These are phyloP conservation scores for Mucor indicus DNA, from an alignment of 371 early-diverging fungal species.

Conservation along the genomic window DNA sequence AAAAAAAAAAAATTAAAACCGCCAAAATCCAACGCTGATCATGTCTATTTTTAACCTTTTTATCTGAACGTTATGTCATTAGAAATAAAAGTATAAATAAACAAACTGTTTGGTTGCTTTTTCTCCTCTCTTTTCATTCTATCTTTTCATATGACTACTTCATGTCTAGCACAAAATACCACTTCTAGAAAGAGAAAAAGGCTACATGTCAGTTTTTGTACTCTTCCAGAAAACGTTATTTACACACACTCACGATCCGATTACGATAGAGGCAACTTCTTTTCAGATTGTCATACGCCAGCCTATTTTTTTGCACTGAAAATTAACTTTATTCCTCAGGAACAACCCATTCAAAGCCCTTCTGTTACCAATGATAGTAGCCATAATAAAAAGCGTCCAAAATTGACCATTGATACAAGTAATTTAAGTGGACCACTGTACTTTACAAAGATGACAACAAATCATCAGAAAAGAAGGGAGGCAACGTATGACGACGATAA, in stretches of 20 bases:
- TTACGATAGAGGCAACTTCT: conserved; percentile 42
- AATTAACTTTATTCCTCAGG: neutral
- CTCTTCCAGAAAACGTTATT: conserved; percentile 28
- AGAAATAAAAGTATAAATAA: neutral
- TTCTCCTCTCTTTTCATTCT: neutral
- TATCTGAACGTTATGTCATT: neutral
- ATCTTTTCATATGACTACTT: neutral
- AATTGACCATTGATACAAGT: conserved; percentile 39
- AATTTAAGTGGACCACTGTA: conserved; percentile 40
- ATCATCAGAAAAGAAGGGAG: conserved; percentile 25
- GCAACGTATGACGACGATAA: conserved; percentile 5
- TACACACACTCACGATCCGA: conserved; percentile 44
- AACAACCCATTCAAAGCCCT: neutral
- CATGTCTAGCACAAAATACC: conserved; percentile 9
- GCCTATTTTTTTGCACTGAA: conserved; percentile 7
- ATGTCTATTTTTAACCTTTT: neutral
- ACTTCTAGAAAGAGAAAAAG: conserved; percentile 20
- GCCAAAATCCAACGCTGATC: neutral
- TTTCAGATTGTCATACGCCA: conserved; percentile 8
- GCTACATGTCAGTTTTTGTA: conserved; percentile 33
- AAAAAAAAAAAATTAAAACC: neutral
- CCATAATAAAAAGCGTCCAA: conserved; percentile 16
- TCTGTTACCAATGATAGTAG: neutral
- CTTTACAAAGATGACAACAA: conserved; percentile 43
- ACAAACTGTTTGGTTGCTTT: no score